phyloP scores from a whole-genome alignment of 169 alveolate genomes.

The Plasmodium gaboni region DNA sequence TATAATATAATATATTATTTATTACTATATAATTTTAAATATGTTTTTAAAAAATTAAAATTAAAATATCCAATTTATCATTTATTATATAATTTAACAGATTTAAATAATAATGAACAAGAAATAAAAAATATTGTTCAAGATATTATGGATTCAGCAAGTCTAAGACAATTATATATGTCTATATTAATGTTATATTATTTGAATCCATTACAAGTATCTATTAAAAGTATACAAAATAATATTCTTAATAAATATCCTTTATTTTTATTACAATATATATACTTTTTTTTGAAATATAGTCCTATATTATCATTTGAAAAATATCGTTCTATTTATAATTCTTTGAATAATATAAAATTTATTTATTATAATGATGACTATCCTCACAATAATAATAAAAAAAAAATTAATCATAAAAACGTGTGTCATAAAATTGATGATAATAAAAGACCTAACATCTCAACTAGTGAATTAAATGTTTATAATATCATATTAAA shows the following conservation, averaged over 20 bases:
- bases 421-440: no score
- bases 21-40: conserved; percentile 14
- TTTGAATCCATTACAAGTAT: background rate
- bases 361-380: conserved; percentile 11
- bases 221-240: background rate
- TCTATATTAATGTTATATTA: conserved; percentile 30
- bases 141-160: conserved; percentile 59
- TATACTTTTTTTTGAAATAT: conserved; percentile 53
- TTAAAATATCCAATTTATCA: background rate
- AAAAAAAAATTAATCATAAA: background rate
- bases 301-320: conserved; percentile 29
- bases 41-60: conserved; percentile 6
- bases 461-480: conserved; percentile 38
- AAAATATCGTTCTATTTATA: conserved; percentile 52
- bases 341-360: conserved; percentile 17
- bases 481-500: conserved; percentile 12
- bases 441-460: conserved; percentile 6
- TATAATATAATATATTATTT: conserved; percentile 4
- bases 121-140: conserved; percentile 8
- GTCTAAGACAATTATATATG: conserved; percentile 50
- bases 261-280: background rate
- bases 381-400: background rate
- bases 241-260: conserved; percentile 3
- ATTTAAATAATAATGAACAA: background rate
- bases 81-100: conserved; percentile 5